Evolutionary conservation across 257 asterid genomes (phyloP).

Genomic region (Salvia hispanica): DNA sequence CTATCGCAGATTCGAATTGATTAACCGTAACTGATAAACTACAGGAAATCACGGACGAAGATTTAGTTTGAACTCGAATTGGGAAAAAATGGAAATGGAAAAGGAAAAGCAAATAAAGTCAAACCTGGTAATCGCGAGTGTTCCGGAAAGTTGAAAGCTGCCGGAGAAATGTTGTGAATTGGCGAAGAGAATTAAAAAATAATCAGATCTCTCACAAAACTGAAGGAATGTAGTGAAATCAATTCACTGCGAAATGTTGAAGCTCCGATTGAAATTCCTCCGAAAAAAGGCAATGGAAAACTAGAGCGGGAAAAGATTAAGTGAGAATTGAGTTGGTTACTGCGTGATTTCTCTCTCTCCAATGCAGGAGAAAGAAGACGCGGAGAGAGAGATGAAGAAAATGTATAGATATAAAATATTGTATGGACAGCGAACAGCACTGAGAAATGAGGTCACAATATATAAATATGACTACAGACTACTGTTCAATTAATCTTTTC

Average conservation of each 20-base stretch:
- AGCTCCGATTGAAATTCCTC: slow-evolving; percentile 24
- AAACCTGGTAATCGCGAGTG: slow-evolving; percentile 35
- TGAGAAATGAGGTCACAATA: slow-evolving; percentile 30
- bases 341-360: slow-evolving; percentile 18
- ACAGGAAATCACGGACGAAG: slow-evolving; percentile 9
- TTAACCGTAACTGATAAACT: slow-evolving; percentile 30
- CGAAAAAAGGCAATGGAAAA: background rate
- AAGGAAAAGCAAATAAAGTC: slow-evolving; percentile 22
- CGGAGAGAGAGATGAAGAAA: slow-evolving; percentile 18
- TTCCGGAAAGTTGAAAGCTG: slow-evolving; percentile 15
- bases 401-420: slow-evolving; percentile 30
- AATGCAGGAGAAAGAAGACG: slow-evolving; percentile 43
- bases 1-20: slow-evolving; percentile 24
- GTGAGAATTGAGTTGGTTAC: slow-evolving; percentile 16
- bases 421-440: slow-evolving; percentile 51
- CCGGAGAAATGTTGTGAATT: slow-evolving; percentile 8
- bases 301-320: slow-evolving; percentile 20
- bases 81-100: background rate
- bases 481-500: background rate
- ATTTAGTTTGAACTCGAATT: background rate
- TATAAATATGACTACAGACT: slow-evolving; percentile 3
- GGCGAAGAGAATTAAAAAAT: background rate
- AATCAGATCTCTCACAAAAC: slow-evolving; percentile 36
- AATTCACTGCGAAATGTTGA: slow-evolving; percentile 26
- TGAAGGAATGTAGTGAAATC: slow-evolving; percentile 27